phyloP scores from a whole-genome alignment of 768 basidiomycete species.

The Psilocybe subaeruginosa region DNA sequence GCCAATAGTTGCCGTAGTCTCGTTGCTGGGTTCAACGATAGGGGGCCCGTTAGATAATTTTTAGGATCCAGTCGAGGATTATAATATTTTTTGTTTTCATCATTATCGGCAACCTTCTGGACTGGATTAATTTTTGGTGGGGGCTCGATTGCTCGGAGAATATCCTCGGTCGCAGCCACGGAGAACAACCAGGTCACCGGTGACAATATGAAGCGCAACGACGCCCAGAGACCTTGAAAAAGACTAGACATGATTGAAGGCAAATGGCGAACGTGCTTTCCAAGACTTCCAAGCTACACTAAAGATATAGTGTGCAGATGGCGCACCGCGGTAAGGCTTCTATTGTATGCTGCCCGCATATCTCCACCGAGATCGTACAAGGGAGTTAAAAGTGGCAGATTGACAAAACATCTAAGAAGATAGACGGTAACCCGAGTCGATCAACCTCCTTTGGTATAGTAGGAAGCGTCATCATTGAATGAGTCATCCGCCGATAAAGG shows the following conservation, averaged over 20 bases:
- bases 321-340: not conserved
- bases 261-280: not conserved
- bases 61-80: slow-evolving; percentile 70
- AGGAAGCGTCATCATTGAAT: not conserved
- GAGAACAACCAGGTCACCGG: not conserved
- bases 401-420: not conserved
- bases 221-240: not conserved
- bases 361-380: not conserved
- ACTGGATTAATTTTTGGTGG: not conserved
- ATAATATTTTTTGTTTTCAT: slow-evolving; percentile 43
- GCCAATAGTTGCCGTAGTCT: slow-evolving; percentile 71
- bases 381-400: not conserved
- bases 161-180: not conserved
- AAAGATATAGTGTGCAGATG: not conserved
- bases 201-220: not conserved
- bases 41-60: slow-evolving; percentile 70
- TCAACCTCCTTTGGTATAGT: not conserved
- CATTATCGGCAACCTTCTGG: not conserved
- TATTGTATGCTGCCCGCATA: not conserved
- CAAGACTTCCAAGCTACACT: not conserved
- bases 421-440: not conserved
- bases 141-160: not conserved
- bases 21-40: slow-evolving; percentile 71
- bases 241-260: not conserved
- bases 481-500: not conserved